Evolutionary conservation across 371 early-diverging fungal genomes (phyloP), one percentile per base, ranked within the genome.

Genomic region (Mortierella sp.): DNA sequence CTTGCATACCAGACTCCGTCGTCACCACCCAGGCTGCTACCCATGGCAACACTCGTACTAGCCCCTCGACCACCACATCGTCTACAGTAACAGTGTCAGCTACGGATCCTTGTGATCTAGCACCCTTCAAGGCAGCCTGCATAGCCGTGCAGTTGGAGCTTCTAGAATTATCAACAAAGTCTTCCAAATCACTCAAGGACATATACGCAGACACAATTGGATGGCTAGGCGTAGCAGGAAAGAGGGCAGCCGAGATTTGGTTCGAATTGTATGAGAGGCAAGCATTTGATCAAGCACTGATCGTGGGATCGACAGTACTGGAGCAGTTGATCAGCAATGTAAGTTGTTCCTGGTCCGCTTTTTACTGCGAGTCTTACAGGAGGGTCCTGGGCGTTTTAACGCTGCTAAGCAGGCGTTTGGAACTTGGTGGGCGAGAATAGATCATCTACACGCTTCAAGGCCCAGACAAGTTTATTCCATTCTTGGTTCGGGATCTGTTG

Each of bases 301-400:
- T 70, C 37, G 55, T 77, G 2, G 78, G 78, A 31, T 62, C 71
- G 0, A 77, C 71, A 2, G 63, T 77, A 14, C 48, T 77, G 14
- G 78, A 77, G 55, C 78, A 71, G 24, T 28, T 71, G 31, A 21
- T 77, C 16, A 58, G 65, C 41, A 71, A 71, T 56, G 78, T 77
- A 63, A 43, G 64, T 51, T 10, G 16, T 17, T 28, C 39, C 16
- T 43, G 3, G 44, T n/a, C 16, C 16, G 44, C 44, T 43, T 5
- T 47, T 34, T 10, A 10, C 34, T 34, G n/a, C n/a, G n/a, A n/a
- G n/a, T 45, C 45, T 45, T 6, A 45, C 7, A 45, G 19, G 17
- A 16, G 7, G 45, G 19, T 45, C 45, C 45, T n/a, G n/a, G n/a
- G n/a, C n/a, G n/a, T n/a, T n/a, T n/a, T n/a, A n/a, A n/a, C 34